Evolutionary conservation across 805 yeast species (phyloP), one percentile per base, ranked within the genome.

Genomic region (Starmera amethionina): DNA sequence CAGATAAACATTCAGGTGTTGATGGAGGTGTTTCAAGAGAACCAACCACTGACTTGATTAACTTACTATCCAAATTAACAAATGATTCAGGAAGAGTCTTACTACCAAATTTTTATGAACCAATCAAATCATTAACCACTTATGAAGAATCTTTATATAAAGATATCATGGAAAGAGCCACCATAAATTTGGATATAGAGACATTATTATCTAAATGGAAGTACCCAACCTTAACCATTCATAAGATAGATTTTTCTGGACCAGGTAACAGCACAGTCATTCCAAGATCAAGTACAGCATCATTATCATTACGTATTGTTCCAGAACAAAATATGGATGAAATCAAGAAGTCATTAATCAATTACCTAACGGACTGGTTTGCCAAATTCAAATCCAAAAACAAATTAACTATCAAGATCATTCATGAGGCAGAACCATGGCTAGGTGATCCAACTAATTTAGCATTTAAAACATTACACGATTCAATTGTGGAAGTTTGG

Each of bases 381-480:
- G 50, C 55, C 0, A 52, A 54, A 12, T 58, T 86, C 29, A 52
- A 67, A 3, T 72, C 93, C 0, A 73, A 72, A 6, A 93, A 93
- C 57, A 69, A 72, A 27, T 51, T 90, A 31, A 58, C 62, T 11
- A 63, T 89, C 16, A 66, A 71, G 19, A 70, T 89, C 34, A 70
- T 79, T 43, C 88, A 87, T 53, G 90, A 83, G 54, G 95, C 96
- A 0, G 97, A 89, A 51, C 95, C 97, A 3, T 90, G 98, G 98
- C 64, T 90, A 9, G 97, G 97, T 5, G 88, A 93, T 50, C 82
- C 89, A 12, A 61, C 68, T 12, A 88, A 85, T 53, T 70, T 69
- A 34, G 86, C 89, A 2, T 93, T 84, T 58, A 70, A 75, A 50
- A 69, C 82, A 8, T 64, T 93, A 30, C 68, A 71, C 40, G 64